These are phyloP conservation scores for Przewalskia tangutica DNA, from an alignment of 257 asterid species.

Conservation along the genomic window DNA sequence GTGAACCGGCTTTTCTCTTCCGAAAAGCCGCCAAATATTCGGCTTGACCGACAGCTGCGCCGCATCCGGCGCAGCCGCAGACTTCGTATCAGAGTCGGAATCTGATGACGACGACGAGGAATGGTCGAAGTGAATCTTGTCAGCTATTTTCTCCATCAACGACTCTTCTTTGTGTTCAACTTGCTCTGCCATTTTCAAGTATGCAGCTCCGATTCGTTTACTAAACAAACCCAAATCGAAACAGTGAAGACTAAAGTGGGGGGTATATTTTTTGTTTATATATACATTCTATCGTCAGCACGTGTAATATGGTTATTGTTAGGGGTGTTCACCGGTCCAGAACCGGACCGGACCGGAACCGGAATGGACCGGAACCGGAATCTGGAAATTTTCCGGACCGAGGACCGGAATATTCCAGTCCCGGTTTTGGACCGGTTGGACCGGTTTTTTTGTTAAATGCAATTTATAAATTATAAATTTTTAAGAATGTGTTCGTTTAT, in stretches of 20 bases:
- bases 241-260: background rate
- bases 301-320: too few species aligned
- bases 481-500: too few species aligned
- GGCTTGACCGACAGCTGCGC: constrained; percentile 34
- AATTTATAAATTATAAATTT: too few species aligned
- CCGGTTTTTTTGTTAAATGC: too few species aligned
- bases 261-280: background rate
- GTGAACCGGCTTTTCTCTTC: constrained; percentile 65
- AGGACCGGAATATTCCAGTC: too few species aligned
- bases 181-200: constrained; percentile 56
- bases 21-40: constrained; percentile 39
- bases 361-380: too few species aligned
- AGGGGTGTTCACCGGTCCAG: too few species aligned
- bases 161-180: constrained; percentile 59
- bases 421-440: too few species aligned
- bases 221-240: background rate
- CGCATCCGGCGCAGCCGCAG: background rate
- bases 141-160: constrained; percentile 41
- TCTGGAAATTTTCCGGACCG: too few species aligned
- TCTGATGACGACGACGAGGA: constrained; percentile 36
- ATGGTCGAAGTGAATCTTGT: constrained; percentile 42
- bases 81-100: constrained; percentile 38
- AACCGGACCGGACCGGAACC: too few species aligned
- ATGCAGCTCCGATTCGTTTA: background rate
- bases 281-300: too few species aligned